Base-by-base conservation (phyloP, 192 early-diverging fungal genomes). In the Umbelopsis sp. region DNA sequence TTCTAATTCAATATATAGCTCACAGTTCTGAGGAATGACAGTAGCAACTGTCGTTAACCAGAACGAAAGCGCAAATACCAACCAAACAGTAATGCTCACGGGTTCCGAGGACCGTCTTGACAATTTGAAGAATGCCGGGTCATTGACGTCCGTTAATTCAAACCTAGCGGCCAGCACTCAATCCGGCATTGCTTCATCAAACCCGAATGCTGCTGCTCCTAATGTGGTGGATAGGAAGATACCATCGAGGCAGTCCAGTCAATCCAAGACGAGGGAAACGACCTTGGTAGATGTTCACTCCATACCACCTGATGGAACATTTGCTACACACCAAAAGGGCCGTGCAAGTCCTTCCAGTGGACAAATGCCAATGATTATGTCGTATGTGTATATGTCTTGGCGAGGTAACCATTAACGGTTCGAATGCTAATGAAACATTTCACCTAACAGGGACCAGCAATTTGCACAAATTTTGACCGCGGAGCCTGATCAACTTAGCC, bases 221-320 rank as follows among this genome's bases (percentile, higher is more conserved):
- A 62, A 62, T 62, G 16, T 34, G 4, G 56, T 62, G 9, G 56
- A 62, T 26, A 62, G 56, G 34, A 62, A 62, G 31, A n/a, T 62
- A 26, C 29, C 26, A 8, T 16, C 31, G 25, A 62, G 56, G 31
- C 56, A 29, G 29, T 1, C 56, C 2, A 62, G 29, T 34, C 12
- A 32, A 11, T 62, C 56, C 56, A 29, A 62, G 8, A 34, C 17
- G 17, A 62, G 56, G 31, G 32, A 32, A 29, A 26, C 24, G 17
- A 34, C 26, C 26, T 14, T 34, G 10, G 56, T 62, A 62, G 26
- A 29, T 32, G 56, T 17, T 2, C 56, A 34, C 14, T 49, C 16
- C 0, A 49, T 16, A 9, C 47, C 20, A 21, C n/a, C 47, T 21
- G 47, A 4, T 16, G 5, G 14, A 6, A 49, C 16, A n/a, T n/a